These are phyloP conservation scores for Eremothecium cymbalariae DNA, from an alignment of 1,139 yeast genomes.

Conservation along the genomic window DNA sequence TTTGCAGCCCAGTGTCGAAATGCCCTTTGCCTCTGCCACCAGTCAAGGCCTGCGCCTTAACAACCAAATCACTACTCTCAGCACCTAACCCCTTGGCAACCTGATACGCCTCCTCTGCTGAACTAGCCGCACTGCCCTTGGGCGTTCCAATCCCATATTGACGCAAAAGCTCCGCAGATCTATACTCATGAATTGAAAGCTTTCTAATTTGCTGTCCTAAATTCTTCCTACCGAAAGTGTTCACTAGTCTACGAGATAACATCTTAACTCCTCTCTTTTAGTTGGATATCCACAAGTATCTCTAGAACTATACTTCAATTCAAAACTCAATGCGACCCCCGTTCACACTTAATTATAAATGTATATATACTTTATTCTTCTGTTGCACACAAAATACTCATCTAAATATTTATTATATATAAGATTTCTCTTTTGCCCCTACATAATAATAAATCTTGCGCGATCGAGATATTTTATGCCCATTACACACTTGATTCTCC, in stretches of 20 bases:
- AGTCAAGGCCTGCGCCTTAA: conserved; percentile 97
- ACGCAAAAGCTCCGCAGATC: conserved; percentile 83
- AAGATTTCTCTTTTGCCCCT: too few relatives aligned
- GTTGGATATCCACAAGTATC: too few relatives aligned
- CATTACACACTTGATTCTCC: too few relatives aligned
- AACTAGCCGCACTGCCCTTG: conserved; percentile 80
- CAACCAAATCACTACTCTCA: conserved; percentile 66
- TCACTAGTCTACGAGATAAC: conserved; percentile 2
- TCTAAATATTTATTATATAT: too few relatives aligned
- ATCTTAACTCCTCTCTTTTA: background rate
- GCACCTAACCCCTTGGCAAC: conserved; percentile 57
- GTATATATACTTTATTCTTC: too few relatives aligned
- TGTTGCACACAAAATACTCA: too few relatives aligned
- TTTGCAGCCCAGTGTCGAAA: conserved; percentile 90
- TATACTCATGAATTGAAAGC: conserved; percentile 89
- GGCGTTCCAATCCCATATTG: conserved; percentile 86
- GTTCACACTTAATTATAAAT: too few relatives aligned
- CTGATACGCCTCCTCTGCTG: conserved; percentile 79
- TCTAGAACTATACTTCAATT: too few relatives aligned
- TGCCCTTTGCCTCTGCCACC: conserved; percentile 99
- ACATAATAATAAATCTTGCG: too few relatives aligned
- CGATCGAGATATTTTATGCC: too few relatives aligned
- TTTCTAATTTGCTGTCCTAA: conserved; percentile 38
- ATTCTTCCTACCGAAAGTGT: background rate
- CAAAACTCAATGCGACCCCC: too few relatives aligned